Evolutionary conservation across 2,329 filamentous ascomycete genomes (phyloP), one percentile per base, ranked within the genome.

Genomic region (Calonectria pteridis): DNA sequence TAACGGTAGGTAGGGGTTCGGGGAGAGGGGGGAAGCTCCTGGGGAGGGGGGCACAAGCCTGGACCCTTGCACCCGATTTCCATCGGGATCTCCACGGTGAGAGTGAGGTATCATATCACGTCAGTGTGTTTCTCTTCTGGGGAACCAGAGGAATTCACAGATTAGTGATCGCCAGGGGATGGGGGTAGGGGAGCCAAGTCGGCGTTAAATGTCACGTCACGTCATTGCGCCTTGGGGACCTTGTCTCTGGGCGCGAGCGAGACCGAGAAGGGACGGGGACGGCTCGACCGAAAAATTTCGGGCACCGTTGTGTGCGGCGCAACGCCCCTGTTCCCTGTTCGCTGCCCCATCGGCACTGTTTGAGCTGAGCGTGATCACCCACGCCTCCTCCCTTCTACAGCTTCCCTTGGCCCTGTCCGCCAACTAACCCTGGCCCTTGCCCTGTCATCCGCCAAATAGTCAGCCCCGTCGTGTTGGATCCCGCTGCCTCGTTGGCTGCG

Each of bases 81-180:
- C 29, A 53, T 67, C 65, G 37, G 58, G 70, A 72, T 72, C 70
- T 68, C 43, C 71, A 37, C 35, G 26, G 31, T 59, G 66, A 58
- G 66, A 58, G 59, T 59, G 55, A 59, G 66, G 59, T 59, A 65
- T 35, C 67, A 63, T 43, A 65, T 51, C 55, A 40, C 35, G 37
- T 50, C 51, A 59, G n/a, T 31, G 31, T 43, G 55, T 71, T 69
- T 58, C 55, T 31, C 23, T 51, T 69, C 67, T 50, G 33, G 53
- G 55, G 49, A 50, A 43, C 51, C 63, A 67, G 55, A 62, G 55
- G 43, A 67, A 67, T 59, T 69, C 69, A 31, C 53, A 68, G 75
- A 79, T 79, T 77, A 77, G 62, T 79, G 77, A 79, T 79, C 78
- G 74, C 75, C 77, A 78, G 76, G 75, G 75, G 72, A 66, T 55